These are phyloP conservation scores for Cercophora sp. DNA, from an alignment of 495 filamentous ascomycete species.

Conservation along the genomic window DNA sequence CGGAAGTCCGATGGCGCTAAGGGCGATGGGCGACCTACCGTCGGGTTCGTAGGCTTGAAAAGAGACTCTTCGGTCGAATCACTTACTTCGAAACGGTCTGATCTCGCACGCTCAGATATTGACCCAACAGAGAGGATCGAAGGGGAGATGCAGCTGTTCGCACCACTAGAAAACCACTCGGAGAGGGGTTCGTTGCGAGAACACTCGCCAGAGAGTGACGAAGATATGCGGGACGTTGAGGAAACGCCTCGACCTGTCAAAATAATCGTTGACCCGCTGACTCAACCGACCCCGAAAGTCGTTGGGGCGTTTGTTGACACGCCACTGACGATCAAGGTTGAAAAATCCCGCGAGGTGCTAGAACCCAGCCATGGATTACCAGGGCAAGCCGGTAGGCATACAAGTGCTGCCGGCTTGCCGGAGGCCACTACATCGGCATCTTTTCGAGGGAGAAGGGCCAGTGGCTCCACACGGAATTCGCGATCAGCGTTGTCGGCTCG, in stretches of 20 bases:
- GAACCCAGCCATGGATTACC: too few species aligned
- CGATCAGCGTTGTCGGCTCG: conserved; percentile 17
- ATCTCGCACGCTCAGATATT: conserved; percentile 43
- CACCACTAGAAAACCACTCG: conserved; percentile 49
- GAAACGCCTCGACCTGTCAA: conserved; percentile 44
- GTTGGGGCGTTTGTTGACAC: conserved; percentile 52
- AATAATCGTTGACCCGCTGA: conserved; percentile 44
- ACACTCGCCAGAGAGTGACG: conserved; percentile 35
- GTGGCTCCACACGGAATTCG: conserved; percentile 3
- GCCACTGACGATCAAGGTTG: conserved; percentile 39
- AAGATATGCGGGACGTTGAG: conserved; percentile 24
- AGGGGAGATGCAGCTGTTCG: conserved; percentile 52
- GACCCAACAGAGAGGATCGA: conserved; percentile 54
- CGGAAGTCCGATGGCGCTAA: conserved; percentile 22
- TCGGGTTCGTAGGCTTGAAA: conserved; percentile 38
- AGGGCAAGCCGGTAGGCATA: too few species aligned
- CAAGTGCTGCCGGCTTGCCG: too few species aligned
- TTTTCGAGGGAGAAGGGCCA: conserved; percentile 6
- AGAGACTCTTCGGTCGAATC: conserved; percentile 37
- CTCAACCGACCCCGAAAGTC: conserved; percentile 47
- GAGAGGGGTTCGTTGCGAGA: conserved; percentile 49
- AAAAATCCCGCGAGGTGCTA: conserved; percentile 20
- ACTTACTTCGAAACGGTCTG: conserved; percentile 33
- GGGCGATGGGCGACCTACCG: conserved; percentile 29
- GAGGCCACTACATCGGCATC: too few species aligned